Conservation (phyloP, 768 basidiomycete genomes). For the Boletus vinaceobasis region DNA sequence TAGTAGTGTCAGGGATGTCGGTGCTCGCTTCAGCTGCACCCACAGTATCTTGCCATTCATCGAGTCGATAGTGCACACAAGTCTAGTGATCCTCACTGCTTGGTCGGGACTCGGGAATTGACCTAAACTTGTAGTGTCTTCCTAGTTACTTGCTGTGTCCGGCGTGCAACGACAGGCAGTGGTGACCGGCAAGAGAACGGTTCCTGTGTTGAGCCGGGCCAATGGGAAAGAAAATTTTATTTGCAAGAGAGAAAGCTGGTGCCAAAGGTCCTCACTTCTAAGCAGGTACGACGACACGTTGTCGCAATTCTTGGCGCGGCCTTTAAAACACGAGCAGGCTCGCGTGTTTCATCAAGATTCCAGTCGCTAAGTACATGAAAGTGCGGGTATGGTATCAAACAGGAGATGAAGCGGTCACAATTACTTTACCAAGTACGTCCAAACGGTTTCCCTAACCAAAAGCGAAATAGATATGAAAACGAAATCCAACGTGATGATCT, state of each 20-base stretch:
- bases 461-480: too few relatives aligned
- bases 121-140: background rate
- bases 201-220: background rate
- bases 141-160: too few relatives aligned
- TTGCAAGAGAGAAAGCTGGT: background rate
- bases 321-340: background rate
- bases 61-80: background rate
- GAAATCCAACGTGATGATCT: background rate
- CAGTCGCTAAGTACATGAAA: background rate
- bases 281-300: background rate
- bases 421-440: background rate
- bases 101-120: background rate
- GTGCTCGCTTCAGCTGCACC: conserved; percentile 42
- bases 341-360: background rate
- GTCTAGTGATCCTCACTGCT: background rate
- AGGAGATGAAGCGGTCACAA: background rate
- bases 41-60: conserved; percentile 29
- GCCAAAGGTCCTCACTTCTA: too few relatives aligned
- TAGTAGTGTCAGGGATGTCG: conserved; percentile 53
- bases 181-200: background rate
- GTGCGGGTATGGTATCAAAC: background rate
- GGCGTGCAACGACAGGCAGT: background rate
- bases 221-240: background rate
- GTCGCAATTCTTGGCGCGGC: background rate
- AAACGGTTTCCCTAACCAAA: background rate